Base-by-base conservation (phyloP, 1,284 basidiomycete species). In the Ceratobasidium theobromae region DNA sequence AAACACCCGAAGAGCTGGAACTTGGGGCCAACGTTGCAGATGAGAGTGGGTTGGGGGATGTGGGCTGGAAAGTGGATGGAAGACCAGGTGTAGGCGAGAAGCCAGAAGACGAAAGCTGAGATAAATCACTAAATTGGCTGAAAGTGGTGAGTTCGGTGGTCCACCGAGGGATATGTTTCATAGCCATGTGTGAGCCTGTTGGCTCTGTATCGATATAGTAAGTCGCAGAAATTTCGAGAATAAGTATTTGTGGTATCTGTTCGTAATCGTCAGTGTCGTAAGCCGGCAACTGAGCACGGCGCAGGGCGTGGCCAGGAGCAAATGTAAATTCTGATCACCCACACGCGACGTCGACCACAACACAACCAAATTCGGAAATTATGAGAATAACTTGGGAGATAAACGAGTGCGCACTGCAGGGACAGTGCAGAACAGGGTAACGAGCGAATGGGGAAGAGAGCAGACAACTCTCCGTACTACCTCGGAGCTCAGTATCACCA, bases 281-380 rank as follows among this genome's bases (percentile, higher is more conserved):
- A 51, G 33, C 57, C 9, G 57, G 35, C 35, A 33, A 33, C 57
- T 35, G 57, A 30, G 25, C 57, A 33, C 46, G 38, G 43, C 55
- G 45, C 41, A 40, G 35, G 46, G 57, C 57, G 57, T 62, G 57
- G 45, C 46, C 57, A 11, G 57, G 49, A 62, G 57, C 57, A 45
- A 51, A 46, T 43, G 23, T 45, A 48, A 62, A 62, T 51, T 62
- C 35, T 40, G 23, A 27, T 21, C 16, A 27, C 57, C 41, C 41
- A 62, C 57, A 51, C 57, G 57, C 57, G 45, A 60, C 45, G 45
- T 25, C 43, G 18, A 33, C 57, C 57, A 60, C 57, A 60, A 62
- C 57, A 62, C 18, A 8, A 45, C 57, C 57, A 62, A 62, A 51
- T 48, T 21, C n/a, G 32, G 25, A 62, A 52, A 62, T 49, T 62